Evolutionary conservation across 2,329 filamentous ascomycete genomes (phyloP).

Genomic region (Calonectria naviculata): DNA sequence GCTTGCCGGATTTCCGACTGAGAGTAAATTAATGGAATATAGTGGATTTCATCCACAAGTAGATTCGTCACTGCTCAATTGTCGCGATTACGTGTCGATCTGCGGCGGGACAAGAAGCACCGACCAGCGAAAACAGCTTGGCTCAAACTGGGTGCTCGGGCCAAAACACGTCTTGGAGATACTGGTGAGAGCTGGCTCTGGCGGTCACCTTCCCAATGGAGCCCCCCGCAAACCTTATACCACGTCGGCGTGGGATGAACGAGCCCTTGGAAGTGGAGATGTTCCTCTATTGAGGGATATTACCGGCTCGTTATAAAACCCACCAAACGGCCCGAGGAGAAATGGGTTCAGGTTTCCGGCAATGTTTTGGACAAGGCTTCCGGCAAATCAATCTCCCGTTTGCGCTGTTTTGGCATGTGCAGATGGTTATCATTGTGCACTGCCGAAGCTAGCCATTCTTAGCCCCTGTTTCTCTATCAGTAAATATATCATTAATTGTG

Average conservation of each 20-base stretch:
- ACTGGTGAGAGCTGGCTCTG: not conserved
- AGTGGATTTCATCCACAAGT: not conserved
- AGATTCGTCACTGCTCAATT: not conserved
- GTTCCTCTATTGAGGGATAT: not conserved
- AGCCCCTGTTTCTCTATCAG: not conserved
- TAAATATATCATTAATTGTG: not conserved
- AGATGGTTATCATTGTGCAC: not conserved
- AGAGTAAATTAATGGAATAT: not conserved
- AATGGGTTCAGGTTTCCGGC: not conserved
- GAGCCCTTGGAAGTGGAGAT: not conserved
- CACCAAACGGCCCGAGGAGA: not conserved
- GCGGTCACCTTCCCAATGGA: not conserved
- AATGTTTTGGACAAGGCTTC: not conserved
- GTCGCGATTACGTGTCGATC: not conserved
- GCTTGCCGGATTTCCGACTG: not conserved
- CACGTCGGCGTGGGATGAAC: not conserved
- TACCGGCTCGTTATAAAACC: not conserved
- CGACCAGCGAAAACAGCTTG: not conserved
- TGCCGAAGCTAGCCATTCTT: not conserved
- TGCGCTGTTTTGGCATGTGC: not conserved
- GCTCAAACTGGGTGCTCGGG: not conserved
- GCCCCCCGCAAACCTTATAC: not conserved
- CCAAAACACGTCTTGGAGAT: not conserved
- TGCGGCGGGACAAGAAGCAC: not conserved
- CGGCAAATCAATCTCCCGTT: not conserved